Conservation (phyloP, 768 basidiomycete genomes). For the Psilocybe tampanensis region DNA sequence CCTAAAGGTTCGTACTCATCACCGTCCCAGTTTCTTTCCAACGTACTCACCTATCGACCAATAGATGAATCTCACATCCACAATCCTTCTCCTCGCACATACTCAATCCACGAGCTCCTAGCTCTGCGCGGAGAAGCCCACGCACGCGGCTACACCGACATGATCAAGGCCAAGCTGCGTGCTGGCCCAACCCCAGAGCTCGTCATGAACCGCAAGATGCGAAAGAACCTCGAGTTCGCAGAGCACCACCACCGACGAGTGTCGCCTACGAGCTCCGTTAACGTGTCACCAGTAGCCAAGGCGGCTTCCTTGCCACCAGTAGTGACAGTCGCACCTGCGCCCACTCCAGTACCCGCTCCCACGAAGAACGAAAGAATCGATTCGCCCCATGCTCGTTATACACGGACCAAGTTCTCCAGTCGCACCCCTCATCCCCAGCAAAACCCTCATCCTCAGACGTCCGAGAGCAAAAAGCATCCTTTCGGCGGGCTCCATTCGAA, state of each 20-base stretch:
- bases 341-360: not conserved
- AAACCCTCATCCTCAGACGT: not conserved
- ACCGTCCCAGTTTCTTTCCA: not conserved
- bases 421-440: not conserved
- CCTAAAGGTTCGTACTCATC: not conserved
- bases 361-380: not conserved
- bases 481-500: not conserved
- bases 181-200: slow-evolving; percentile 26
- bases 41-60: not conserved
- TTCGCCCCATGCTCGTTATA: too few relatives aligned
- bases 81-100: not conserved
- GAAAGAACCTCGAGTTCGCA: slow-evolving; percentile 30
- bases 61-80: too few relatives aligned
- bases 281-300: too few relatives aligned
- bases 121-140: slow-evolving; percentile 22
- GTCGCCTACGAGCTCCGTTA: not conserved
- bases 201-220: slow-evolving; percentile 33
- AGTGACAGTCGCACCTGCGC: not conserved
- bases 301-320: not conserved
- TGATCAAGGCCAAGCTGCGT: slow-evolving; percentile 24
- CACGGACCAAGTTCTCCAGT: not conserved
- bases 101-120: slow-evolving; percentile 13
- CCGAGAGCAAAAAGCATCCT: not conserved
- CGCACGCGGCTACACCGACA: slow-evolving; percentile 3
- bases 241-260: slow-evolving; percentile 8